phyloP scores from a whole-genome alignment of 2,329 filamentous ascomycete species.

The Alternaria sp. region DNA sequence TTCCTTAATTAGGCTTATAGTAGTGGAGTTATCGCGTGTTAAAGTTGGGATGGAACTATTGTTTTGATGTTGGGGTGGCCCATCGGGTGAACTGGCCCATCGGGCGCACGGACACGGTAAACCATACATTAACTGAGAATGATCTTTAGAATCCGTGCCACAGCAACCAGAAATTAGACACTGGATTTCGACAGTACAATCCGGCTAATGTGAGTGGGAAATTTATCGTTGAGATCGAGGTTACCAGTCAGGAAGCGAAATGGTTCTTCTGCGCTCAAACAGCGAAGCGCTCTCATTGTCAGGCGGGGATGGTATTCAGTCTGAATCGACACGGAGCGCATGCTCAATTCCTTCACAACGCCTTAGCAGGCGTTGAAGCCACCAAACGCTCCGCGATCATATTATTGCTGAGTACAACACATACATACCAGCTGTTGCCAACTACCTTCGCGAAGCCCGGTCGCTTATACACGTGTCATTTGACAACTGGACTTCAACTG shows the following conservation, averaged over 20 bases:
- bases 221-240: slow-evolving; percentile 19
- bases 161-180: slow-evolving; percentile 4
- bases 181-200: slow-evolving; percentile 8
- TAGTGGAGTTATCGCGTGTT: too few relatives aligned
- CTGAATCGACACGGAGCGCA: slow-evolving; percentile 19
- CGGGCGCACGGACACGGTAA: too few relatives aligned
- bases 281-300: slow-evolving; percentile 16
- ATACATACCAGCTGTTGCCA: slow-evolving; percentile 8
- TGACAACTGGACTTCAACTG: slow-evolving; percentile 19
- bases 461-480: slow-evolving; percentile 20
- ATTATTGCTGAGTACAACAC: slow-evolving; percentile 21
- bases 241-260: slow-evolving; percentile 14
- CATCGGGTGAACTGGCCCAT: too few relatives aligned
- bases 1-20: too few relatives aligned
- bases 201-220: slow-evolving; percentile 19
- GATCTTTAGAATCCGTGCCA: slow-evolving; percentile 12
- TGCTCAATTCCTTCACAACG: slow-evolving; percentile 21
- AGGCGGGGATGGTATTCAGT: slow-evolving; percentile 23
- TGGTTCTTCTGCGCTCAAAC: slow-evolving; percentile 27
- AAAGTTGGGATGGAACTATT: too few relatives aligned
- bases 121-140: slow-evolving; percentile 27
- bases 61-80: too few relatives aligned
- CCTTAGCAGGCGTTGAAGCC: slow-evolving; percentile 7
- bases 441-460: slow-evolving; percentile 8
- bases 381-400: slow-evolving; percentile 25